A percentile compares a stretch with the other conserved stretches of the same genome.
Evolutionary conservation across 768 basidiomycete genomes (phyloP).

Genomic region (Tricholoma terreum): DNA sequence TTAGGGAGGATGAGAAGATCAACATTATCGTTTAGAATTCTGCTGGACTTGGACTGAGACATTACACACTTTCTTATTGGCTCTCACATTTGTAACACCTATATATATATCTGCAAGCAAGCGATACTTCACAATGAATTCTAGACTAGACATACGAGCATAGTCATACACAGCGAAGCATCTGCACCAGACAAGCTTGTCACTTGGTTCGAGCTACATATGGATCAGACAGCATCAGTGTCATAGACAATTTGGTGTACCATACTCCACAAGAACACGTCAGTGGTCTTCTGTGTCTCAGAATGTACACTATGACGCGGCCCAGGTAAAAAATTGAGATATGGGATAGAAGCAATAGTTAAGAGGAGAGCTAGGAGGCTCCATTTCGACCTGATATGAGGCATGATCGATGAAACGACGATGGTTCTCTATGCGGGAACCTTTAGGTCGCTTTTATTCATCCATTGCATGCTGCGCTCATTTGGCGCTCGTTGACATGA

Average conservation of each 20-base stretch:
- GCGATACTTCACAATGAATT: neutral
- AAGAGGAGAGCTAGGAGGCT: neutral
- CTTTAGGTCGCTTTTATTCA: too few species aligned
- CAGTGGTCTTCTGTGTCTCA: neutral
- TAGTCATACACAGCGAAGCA: constrained; percentile 28
- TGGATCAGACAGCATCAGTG: too few species aligned
- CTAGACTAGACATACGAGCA: constrained; percentile 16
- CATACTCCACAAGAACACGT: neutral
- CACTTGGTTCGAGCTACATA: constrained; percentile 8
- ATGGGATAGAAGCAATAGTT: neutral
- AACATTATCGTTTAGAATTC: neutral
- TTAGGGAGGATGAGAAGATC: neutral
- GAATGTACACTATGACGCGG: neutral
- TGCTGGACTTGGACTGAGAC: neutral
- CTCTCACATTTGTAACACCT: neutral
- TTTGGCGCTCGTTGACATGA: too few species aligned
- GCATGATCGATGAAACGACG: neutral
- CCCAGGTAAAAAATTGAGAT: neutral
- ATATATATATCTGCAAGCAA: neutral
- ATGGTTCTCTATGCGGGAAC: too few species aligned
- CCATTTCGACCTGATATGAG: neutral
- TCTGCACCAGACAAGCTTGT: constrained; percentile 18
- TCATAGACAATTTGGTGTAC: neutral
- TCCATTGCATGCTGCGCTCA: too few species aligned
- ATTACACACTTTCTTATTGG: neutral